These are phyloP conservation scores for Lichtheimia ramosa DNA, from an alignment of 371 early-diverging fungal species.

Conservation along the genomic window DNA sequence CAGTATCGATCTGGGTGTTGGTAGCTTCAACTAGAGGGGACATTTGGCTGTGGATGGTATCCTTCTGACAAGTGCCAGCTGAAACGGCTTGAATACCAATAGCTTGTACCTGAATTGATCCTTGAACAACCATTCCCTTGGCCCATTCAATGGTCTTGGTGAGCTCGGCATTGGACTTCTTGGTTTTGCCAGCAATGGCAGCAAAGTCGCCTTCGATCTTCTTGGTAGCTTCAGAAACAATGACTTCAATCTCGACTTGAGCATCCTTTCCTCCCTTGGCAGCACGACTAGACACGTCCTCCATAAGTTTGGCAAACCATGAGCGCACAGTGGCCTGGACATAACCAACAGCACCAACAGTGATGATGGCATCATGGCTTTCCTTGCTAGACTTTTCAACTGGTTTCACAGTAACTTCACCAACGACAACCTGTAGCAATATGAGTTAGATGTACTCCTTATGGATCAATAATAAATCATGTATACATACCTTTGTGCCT, in stretches of 20 bases:
- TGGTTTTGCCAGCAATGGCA: not conserved
- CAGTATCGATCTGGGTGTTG: no score
- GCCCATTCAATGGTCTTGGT: slow-evolving; percentile 13
- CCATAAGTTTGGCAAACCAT: slow-evolving; percentile 31
- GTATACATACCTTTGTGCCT: no score
- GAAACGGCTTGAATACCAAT: slow-evolving; percentile 11
- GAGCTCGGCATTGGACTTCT: not conserved
- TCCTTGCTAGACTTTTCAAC: no score
- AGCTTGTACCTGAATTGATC: slow-evolving; percentile 10
- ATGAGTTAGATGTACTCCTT: not conserved
- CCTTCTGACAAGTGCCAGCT: not conserved
- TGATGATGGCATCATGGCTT: not conserved
- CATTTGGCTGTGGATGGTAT: no score
- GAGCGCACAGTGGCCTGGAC: slow-evolving; percentile 26
- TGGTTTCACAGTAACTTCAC: no score
- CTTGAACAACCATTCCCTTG: slow-evolving; percentile 10
- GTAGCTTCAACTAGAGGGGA: no score
- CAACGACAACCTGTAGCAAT: no score
- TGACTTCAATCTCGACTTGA: slow-evolving; percentile 27
- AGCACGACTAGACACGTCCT: slow-evolving; percentile 29
- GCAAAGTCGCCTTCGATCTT: slow-evolving; percentile 5
- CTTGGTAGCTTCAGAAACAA: slow-evolving; percentile 25
- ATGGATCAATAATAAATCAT: no score
- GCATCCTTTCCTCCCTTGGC: slow-evolving; percentile 31
- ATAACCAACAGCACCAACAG: slow-evolving; percentile 21